Evolutionary conservation across 2,329 filamentous ascomycete genomes (phyloP), one percentile per base, ranked within the genome.

Genomic region (Fusarium tjaetaba): DNA sequence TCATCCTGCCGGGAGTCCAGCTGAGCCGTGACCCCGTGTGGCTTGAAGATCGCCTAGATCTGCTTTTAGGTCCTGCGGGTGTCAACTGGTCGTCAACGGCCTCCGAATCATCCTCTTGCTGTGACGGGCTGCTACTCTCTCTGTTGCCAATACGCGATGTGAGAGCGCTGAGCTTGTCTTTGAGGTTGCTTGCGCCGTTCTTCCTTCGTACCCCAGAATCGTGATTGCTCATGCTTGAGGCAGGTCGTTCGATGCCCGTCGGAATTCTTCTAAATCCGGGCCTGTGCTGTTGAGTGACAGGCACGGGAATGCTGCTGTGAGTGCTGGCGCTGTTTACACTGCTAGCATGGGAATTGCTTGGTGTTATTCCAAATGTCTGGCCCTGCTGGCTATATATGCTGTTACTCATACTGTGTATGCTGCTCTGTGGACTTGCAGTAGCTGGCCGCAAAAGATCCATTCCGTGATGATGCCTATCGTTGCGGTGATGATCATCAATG

Each of bases 81-180:
- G 65, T 59, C 22, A 60, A 41, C 26, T 66, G 61, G 28, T 78
- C 76, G 24, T 76, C 76, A 2, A 68, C 59, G 11, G 52, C 70
- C n/a, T 77, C 76, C 7, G 65, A 70, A 34, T 72, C 65, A 6
- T 75, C 72, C 7, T 78, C 76, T 60, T 71, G 74, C 24, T 74
- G 75, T n/a, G 65, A 46, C n/a, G 53, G 66, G 11, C 56, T 70
- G 7, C 56, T 69, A 51, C 48, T 65, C 56, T 78, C 76, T 32
- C 77, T 65, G 26, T 77, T 72, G n/a, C 72, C 59, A 51, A 78
- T 78, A 26, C 77, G 76, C 32, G 79, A 78, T 4, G 81, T 81
- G 34, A 84, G 74, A 22, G 81, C 81, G 48, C 76, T 80, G 22
- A 84, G 74, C 67, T 79, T 82, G 53, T 83, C 81, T 57, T 82